Conservation (phyloP, 805 yeast genomes). For the Debaryomyces tyrocola region DNA sequence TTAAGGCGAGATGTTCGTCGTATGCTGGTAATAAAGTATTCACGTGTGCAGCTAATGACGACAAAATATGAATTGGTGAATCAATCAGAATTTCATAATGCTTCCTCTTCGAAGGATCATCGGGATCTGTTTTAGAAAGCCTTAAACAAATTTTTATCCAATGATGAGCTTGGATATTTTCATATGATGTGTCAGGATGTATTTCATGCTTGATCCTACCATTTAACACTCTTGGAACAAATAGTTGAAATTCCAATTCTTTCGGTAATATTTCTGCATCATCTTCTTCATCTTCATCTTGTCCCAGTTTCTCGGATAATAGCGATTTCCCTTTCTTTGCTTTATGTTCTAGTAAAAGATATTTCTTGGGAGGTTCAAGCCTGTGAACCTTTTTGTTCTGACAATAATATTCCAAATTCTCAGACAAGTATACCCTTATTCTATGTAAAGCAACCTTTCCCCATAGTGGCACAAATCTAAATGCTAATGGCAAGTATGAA, state of each 20-base stretch:
- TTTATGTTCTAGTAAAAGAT: slow-evolving; percentile 74
- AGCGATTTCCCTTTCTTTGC: slow-evolving; percentile 54
- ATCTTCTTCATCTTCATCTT: slow-evolving; percentile 31
- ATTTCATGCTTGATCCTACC: slow-evolving; percentile 47
- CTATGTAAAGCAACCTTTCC: slow-evolving; percentile 87
- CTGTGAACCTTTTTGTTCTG: slow-evolving; percentile 84
- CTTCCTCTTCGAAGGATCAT: slow-evolving; percentile 61
- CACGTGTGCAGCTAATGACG: slow-evolving; percentile 76
- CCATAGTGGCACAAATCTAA: slow-evolving; percentile 73
- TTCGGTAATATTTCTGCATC: slow-evolving; percentile 64
- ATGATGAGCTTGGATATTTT: slow-evolving; percentile 83
- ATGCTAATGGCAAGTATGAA: slow-evolving; percentile 79
- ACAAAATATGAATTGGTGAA: slow-evolving; percentile 84
- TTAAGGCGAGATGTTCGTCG: slow-evolving; percentile 26
- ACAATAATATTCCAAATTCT: slow-evolving; percentile 88
- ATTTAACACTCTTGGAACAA: slow-evolving; percentile 68
- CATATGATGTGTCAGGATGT: slow-evolving; percentile 85
- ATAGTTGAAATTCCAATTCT: slow-evolving; percentile 85
- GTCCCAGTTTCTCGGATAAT: slow-evolving; percentile 41
- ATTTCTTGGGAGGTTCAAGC: slow-evolving; percentile 85
- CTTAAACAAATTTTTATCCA: slow-evolving; percentile 92
- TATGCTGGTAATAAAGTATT: slow-evolving; percentile 78
- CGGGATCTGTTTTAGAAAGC: slow-evolving; percentile 65
- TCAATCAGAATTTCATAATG: slow-evolving; percentile 95
- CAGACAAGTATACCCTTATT: slow-evolving; percentile 81